Conservation (phyloP, 1,139 yeast species). For the Komagataea norvegica region DNA sequence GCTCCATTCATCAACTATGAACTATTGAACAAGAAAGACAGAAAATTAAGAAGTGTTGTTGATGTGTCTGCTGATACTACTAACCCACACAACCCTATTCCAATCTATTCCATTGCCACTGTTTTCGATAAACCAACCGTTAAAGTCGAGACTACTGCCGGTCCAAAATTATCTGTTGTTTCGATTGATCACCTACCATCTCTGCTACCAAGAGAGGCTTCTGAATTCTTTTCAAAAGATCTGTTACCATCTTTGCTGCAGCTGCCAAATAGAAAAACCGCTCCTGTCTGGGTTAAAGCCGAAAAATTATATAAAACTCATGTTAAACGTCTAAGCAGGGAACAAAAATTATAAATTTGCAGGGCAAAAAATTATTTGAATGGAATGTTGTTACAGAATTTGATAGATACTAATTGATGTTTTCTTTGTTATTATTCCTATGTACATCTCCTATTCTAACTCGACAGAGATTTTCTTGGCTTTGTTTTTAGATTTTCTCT, state of each 20-base stretch:
- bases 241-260: slow-evolving; percentile 83
- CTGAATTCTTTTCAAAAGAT: slow-evolving; percentile 84
- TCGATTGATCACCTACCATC: slow-evolving; percentile 98
- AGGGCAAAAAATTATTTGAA: no score
- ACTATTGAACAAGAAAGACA: slow-evolving; percentile 51
- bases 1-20: slow-evolving; percentile 82
- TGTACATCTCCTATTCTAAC: slow-evolving; percentile 37
- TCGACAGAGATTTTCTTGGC: slow-evolving; percentile 49
- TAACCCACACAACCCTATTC: slow-evolving; percentile 96
- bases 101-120: slow-evolving; percentile 86
- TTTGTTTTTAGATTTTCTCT: slow-evolving; percentile 37
- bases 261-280: slow-evolving; percentile 71
- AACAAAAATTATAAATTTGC: slow-evolving; percentile 30
- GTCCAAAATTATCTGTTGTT: slow-evolving; percentile 84
- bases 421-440: neutral
- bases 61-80: slow-evolving; percentile 99
- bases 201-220: slow-evolving; percentile 91
- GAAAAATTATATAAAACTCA: slow-evolving; percentile 77
- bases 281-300: slow-evolving; percentile 92
- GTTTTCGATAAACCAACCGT: slow-evolving; percentile 90
- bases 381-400: no score
- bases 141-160: slow-evolving; percentile 65
- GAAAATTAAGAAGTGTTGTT: slow-evolving; percentile 86
- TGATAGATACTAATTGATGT: no score
- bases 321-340: slow-evolving; percentile 56